Evolutionary conservation across 352 stramenopile species (phyloP).

Genomic region (Lagenidium giganteum): DNA sequence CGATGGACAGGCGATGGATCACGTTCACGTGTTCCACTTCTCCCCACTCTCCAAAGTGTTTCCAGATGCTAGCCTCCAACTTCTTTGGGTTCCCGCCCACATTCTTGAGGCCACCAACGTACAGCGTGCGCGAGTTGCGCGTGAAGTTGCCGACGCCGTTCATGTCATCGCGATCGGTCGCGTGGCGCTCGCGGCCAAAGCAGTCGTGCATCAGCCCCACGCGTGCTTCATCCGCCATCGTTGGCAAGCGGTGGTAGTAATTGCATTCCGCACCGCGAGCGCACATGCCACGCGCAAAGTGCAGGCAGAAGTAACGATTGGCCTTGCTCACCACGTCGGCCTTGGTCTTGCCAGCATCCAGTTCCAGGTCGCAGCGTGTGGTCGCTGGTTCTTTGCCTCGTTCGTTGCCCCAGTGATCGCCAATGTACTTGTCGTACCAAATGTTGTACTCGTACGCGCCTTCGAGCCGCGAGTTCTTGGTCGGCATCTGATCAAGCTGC

Average conservation of each 20-base stretch:
- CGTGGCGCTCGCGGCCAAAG: slow-evolving; percentile 90
- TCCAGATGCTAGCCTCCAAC: slow-evolving; percentile 64
- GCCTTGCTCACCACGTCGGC: slow-evolving; percentile 84
- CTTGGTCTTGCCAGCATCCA: slow-evolving; percentile 89
- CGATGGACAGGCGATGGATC: slow-evolving; percentile 87
- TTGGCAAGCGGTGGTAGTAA: slow-evolving; percentile 89
- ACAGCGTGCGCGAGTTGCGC: slow-evolving; percentile 88
- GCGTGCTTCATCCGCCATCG: slow-evolving; percentile 60
- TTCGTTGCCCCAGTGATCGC: slow-evolving; percentile 86
- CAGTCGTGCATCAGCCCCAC: slow-evolving; percentile 90
- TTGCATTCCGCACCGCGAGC: slow-evolving; percentile 84
- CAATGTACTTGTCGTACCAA: slow-evolving; percentile 93
- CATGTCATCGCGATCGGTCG: slow-evolving; percentile 92
- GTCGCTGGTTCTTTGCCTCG: slow-evolving; percentile 81
- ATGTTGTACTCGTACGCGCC: slow-evolving; percentile 95
- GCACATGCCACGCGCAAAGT: slow-evolving; percentile 91
- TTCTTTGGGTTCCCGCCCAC: slow-evolving; percentile 36
- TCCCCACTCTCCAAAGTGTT: slow-evolving; percentile 91
- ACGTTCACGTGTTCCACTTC: slow-evolving; percentile 94
- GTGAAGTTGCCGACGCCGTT: slow-evolving; percentile 89
- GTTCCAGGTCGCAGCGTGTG: slow-evolving; percentile 80
- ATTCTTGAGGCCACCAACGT: slow-evolving; percentile 82
- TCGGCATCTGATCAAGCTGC: slow-evolving; percentile 88
- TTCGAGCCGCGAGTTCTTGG: slow-evolving; percentile 82
- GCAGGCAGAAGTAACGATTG: slow-evolving; percentile 89